Percentiles rank a stretch among this genome's conserved stretches.
phyloP scores from a whole-genome alignment of 2,329 filamentous ascomycete genomes.

The Botryotinia convoluta region DNA sequence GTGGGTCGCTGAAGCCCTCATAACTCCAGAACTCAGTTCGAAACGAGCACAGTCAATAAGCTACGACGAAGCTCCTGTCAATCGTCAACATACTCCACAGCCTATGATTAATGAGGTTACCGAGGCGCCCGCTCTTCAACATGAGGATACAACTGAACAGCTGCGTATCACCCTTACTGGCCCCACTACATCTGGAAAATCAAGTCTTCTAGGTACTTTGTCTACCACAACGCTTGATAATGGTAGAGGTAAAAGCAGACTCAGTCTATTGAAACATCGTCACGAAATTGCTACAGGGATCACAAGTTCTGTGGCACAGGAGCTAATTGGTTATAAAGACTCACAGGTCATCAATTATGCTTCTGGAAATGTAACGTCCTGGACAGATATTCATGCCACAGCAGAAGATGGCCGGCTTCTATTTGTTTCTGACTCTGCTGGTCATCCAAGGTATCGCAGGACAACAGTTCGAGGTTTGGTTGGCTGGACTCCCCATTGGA shows the following conservation, averaged over 20 bases:
- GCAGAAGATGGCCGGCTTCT: constrained; percentile 73
- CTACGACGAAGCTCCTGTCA: not conserved
- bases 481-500: constrained; percentile 95
- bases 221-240: constrained; percentile 89
- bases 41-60: constrained; percentile 21
- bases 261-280: constrained; percentile 85
- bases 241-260: constrained; percentile 81
- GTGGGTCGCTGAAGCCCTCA: constrained; percentile 85
- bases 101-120: not conserved
- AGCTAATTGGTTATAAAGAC: constrained; percentile 79
- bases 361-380: constrained; percentile 81
- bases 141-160: constrained; percentile 53
- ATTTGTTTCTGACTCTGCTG: constrained; percentile 88
- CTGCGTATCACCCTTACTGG: constrained; percentile 84
- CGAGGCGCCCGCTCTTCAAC: not conserved
- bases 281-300: constrained; percentile 91
- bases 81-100: constrained; percentile 16
- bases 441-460: constrained; percentile 82
- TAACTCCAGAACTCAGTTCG: constrained; percentile 67
- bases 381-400: constrained; percentile 88
- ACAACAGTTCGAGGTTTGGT: constrained; percentile 88
- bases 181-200: constrained; percentile 88
- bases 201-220: constrained; percentile 81
- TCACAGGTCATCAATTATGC: constrained; percentile 74
- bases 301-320: constrained; percentile 92